phyloP scores from a whole-genome alignment of 1,284 basidiomycete genomes.

The Trametes pubescens region DNA sequence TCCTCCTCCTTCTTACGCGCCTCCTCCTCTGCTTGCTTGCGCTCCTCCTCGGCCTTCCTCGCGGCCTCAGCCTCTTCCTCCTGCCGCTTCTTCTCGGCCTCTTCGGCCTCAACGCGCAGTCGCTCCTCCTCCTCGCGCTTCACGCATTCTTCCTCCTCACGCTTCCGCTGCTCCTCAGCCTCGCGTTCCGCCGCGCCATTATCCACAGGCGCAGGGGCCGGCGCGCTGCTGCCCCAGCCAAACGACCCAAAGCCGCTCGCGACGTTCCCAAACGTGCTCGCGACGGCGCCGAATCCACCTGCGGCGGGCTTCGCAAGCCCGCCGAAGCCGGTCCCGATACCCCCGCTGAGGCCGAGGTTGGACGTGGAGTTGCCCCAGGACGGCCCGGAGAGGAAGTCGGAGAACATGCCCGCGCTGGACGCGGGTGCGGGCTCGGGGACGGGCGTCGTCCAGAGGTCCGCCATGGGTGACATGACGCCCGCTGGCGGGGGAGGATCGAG shows the following conservation, averaged over 20 bases:
- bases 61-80: conserved; percentile 27
- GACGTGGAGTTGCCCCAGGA: conserved; percentile 25
- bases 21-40: conserved; percentile 17
- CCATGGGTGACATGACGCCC: conserved; percentile 32
- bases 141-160: conserved; percentile 17
- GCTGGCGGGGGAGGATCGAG: conserved; percentile 15
- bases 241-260: conserved; percentile 24
- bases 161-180: conserved; percentile 24
- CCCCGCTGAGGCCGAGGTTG: conserved; percentile 23
- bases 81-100: conserved; percentile 23
- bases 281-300: not conserved
- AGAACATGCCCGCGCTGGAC: conserved; percentile 33
- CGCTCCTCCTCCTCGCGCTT: conserved; percentile 22
- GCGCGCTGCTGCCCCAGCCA: conserved; percentile 21
- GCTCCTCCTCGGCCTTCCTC: conserved; percentile 14
- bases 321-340: conserved; percentile 15
- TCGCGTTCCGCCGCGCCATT: conserved; percentile 26
- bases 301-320: conserved; percentile 9
- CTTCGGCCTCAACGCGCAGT: conserved; percentile 23
- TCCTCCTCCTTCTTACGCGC: conserved; percentile 17
- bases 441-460: conserved; percentile 31
- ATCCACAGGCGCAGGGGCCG: conserved; percentile 3
- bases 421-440: conserved; percentile 26
- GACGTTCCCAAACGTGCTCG: conserved; percentile 10
- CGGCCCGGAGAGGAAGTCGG: conserved; percentile 34